These are phyloP conservation scores for Rhexocercosporidium sp. DNA, from an alignment of 2,329 filamentous ascomycete species.

Conservation along the genomic window DNA sequence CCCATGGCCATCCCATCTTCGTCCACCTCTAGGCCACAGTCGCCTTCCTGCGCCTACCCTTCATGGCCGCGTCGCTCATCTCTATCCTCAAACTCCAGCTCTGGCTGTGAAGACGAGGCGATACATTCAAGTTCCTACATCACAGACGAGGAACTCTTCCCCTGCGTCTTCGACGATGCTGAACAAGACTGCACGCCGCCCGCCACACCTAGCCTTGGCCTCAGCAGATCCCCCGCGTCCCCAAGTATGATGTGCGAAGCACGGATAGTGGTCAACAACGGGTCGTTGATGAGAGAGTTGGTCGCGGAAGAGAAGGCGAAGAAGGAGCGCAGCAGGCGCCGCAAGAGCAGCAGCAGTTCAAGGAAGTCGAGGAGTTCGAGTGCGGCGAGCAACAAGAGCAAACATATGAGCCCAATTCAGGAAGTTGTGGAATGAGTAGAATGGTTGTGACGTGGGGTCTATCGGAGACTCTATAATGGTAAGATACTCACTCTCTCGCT, in stretches of 20 bases:
- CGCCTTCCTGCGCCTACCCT: conserved; percentile 57
- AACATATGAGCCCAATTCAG: conserved; percentile 63
- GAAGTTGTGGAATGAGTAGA: conserved; percentile 52
- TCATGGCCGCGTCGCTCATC: conserved; percentile 63
- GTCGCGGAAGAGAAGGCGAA: conserved; percentile 39
- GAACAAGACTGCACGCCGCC: conserved; percentile 50
- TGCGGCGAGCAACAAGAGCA: conserved; percentile 55
- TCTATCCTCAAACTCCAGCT: conserved; percentile 43
- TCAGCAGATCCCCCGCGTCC: conserved; percentile 33
- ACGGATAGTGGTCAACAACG: conserved; percentile 35
- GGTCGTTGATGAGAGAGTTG: conserved; percentile 38
- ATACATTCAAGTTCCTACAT: conserved; percentile 36
- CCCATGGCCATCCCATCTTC: conserved; percentile 39
- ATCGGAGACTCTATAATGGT: conserved; percentile 28
- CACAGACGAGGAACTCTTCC: conserved; percentile 65
- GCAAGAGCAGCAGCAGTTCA: conserved; percentile 39
- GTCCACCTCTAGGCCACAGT: conserved; percentile 31
- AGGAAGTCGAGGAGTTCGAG: conserved; percentile 37
- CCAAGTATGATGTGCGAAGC: conserved; percentile 30
- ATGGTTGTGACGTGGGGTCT: conserved; percentile 8
- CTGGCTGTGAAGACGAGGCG: conserved; percentile 27
- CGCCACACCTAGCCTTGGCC: conserved; percentile 36
- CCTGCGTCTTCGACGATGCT: conserved; percentile 55
- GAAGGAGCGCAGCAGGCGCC: conserved; percentile 32
- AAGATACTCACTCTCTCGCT: conserved; percentile 18